Conservation (phyloP, 805 yeast species). For the Brettanomyces sp. region DNA sequence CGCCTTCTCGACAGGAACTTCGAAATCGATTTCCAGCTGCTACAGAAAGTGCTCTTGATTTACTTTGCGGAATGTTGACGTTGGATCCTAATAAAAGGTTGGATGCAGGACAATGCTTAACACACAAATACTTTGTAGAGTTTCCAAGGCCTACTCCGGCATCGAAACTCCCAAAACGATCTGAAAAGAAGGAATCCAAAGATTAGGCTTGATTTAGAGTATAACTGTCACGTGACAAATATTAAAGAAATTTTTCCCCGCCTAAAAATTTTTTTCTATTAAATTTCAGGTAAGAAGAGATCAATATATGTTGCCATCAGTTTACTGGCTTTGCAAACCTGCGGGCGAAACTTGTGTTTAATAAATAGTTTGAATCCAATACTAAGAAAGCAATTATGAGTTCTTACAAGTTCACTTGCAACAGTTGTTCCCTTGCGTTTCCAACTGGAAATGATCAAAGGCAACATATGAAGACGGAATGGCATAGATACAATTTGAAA, state of each 20-base stretch:
- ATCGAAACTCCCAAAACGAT: slow-evolving; percentile 40
- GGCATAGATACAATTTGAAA: slow-evolving; percentile 95
- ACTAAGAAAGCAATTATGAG: slow-evolving; percentile 1
- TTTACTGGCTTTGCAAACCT: too few relatives aligned
- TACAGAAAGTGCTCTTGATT: slow-evolving; percentile 70
- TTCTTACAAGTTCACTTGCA: slow-evolving; percentile 49
- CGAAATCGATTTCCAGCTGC: slow-evolving; percentile 85
- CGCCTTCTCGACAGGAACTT: slow-evolving; percentile 72
- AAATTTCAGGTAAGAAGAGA: too few relatives aligned
- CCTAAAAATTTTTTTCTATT: not conserved
- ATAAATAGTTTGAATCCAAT: too few relatives aligned
- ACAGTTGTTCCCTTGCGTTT: slow-evolving; percentile 79
- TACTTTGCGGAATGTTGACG: slow-evolving; percentile 62
- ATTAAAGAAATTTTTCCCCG: not conserved
- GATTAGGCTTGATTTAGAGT: not conserved
- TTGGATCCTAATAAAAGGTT: slow-evolving; percentile 74
- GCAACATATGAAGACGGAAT: slow-evolving; percentile 91
- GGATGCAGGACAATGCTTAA: slow-evolving; percentile 52
- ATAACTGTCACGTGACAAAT: not conserved
- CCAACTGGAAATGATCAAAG: slow-evolving; percentile 78
- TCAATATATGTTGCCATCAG: too few relatives aligned
- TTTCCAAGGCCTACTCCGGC: slow-evolving; percentile 70
- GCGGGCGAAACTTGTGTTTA: too few relatives aligned
- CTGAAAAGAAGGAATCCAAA: slow-evolving; percentile 9
- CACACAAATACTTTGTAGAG: slow-evolving; percentile 62